Evolutionary conservation across 108 stramenopile genomes (phyloP), one percentile per base, ranked within the genome.

Genomic region (Nitzschia sp.): DNA sequence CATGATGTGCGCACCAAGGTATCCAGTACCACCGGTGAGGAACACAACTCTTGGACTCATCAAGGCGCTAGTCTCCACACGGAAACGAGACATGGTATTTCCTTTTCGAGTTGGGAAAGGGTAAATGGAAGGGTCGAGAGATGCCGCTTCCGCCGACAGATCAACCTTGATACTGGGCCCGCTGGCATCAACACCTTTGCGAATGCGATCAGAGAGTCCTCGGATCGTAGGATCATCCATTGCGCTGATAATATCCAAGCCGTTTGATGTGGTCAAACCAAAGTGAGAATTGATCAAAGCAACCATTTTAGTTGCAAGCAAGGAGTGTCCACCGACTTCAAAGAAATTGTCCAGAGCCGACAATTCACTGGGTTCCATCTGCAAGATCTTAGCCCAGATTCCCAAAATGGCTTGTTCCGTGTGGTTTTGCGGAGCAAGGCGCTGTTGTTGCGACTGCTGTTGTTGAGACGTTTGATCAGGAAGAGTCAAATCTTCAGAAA

Each of bases 21-120:
- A 91, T 17, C 90, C 90, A 3, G 90, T 86, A 6, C 68, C 86
- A 59, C 90, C 90, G 12, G 90, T 91, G 29, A 89, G 69, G 39
- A 89, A 81, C 48, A 89, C 69, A 11, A 83, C 83, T 21, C 77
- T 70, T 51, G 84, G 83, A 46, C 53, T 66, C 19, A 61, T 26
- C 38, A 74, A 53, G 3, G 42, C 58, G 29, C 42, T 62, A 24
- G 70, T 37, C 56, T 74, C 73, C 34, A 74, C 29, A 41, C 73
- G 73, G 73, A 74, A 67, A 34, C 73, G 57, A 19, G 73, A 66
- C 66, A 74, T 53, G 17, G 73, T 37, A 38, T 74, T 41, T 17
- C 73, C 65, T 40, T 74, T 74, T 17, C 65, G 65, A 8, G 65
- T 74, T 7, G 73, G 25, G 17, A 61, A 60, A 19, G 73, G 73